Base-by-base conservation (phyloP, 164 flowering plant species). In the Pachysandra terminalis region DNA sequence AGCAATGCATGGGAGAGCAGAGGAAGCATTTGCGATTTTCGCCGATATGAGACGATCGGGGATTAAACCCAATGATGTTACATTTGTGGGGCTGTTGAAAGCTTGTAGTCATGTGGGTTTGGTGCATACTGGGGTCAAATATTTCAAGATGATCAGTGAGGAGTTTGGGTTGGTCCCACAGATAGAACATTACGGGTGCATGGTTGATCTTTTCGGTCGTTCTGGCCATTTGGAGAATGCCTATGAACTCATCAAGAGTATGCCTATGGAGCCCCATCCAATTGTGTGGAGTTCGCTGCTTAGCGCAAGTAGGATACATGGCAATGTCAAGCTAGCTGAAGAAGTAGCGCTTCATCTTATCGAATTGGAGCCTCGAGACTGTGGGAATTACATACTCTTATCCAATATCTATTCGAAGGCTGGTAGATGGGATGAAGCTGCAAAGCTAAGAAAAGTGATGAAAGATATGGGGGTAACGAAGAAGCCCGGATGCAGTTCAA, bases 61-160 rank as follows among this genome's bases (percentile, higher is more conserved):
- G 51, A 51, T 74, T 26, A 74, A 69, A 67, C 75, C 73, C 13
- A 75, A 48, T 54, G 74, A 72, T 40, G 63, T 78, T 25, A 78
- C 81, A 10, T 78, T 78, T 72, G 68, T 78, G 15, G 81, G 81
- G 63, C 71, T 78, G 27, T 55, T 75, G 65, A 78, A 69, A 32
- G 78, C 69, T 17, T 78, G 78, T 59, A 72, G 74, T 64, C 79
- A 72, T 70, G 76, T 63, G 4, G 76, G 81, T 15, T 63, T 58
- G 72, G 74, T 66, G 37, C 68, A 75, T 15, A 37, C 23, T 21
- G 81, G 78, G 22, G 19, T 56, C 21, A 67, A 53, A 60, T 75
- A 72, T 60, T 78, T 74, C 22, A 26, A 57, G 19, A 62, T 66
- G 66, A 74, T 74, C 74, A 67, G 49, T 9, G 32, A n/a, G n/a